Percentiles rank a stretch among this genome's conserved stretches.
phyloP scores from a whole-genome alignment of 495 filamentous ascomycete species.

The Penicillium nucicola region DNA sequence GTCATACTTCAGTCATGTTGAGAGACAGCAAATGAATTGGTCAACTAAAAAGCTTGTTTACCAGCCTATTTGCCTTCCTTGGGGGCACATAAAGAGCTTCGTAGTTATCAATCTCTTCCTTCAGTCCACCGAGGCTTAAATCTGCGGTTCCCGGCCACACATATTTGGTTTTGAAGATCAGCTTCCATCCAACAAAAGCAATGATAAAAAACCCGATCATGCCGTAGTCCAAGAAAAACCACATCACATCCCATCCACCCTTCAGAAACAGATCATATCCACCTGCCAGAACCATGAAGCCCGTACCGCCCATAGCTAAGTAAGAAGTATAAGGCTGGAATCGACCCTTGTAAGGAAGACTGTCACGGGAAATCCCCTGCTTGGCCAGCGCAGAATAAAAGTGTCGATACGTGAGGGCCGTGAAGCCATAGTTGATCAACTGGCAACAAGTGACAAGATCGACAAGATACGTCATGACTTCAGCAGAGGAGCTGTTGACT shows the following conservation, averaged over 20 bases:
- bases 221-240: constrained; percentile 58
- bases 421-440: constrained; percentile 33
- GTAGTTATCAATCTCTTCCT: constrained; percentile 21
- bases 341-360: constrained; percentile 52
- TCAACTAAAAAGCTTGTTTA: too few species aligned
- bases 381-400: constrained; percentile 54
- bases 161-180: constrained; percentile 49
- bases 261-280: constrained; percentile 54
- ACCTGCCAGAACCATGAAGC: constrained; percentile 42
- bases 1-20: too few species aligned
- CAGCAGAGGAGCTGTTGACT: constrained; percentile 21
- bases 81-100: constrained; percentile 6
- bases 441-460: constrained; percentile 27
- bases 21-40: too few species aligned
- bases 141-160: constrained; percentile 48
- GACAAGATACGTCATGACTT: constrained; percentile 31
- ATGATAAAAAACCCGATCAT: constrained; percentile 50
- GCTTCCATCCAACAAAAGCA: constrained; percentile 53
- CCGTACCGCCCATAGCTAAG: constrained; percentile 41
- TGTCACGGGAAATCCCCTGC: constrained; percentile 50
- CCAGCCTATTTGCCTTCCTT: too few species aligned
- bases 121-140: constrained; percentile 47
- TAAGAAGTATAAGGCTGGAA: constrained; percentile 58
- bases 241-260: constrained; percentile 35
- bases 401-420: constrained; percentile 51